phyloP scores from a whole-genome alignment of 2,329 filamentous ascomycete species.

The Pseudogymnoascus sp. region DNA sequence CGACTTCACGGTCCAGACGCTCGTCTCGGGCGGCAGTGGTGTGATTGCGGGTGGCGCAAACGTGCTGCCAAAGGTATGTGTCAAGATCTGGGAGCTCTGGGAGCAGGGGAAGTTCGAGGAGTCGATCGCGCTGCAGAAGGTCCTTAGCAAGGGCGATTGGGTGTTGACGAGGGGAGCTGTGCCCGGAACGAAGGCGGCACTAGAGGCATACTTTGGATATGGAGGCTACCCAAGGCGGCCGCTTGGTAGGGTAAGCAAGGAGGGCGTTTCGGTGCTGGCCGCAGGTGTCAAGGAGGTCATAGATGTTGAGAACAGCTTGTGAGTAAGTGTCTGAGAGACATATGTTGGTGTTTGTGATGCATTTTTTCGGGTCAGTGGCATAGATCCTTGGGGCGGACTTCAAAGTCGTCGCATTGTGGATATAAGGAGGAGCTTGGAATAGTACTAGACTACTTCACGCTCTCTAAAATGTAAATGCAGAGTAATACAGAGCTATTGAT shows the following conservation, averaged over 20 bases:
- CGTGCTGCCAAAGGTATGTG: conserved; percentile 74
- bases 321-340: conserved; percentile 9
- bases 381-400: neutral
- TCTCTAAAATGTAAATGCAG: neutral
- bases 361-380: neutral
- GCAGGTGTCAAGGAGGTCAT: conserved; percentile 55
- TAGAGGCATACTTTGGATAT: conserved; percentile 75
- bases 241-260: conserved; percentile 56
- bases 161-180: conserved; percentile 74
- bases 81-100: conserved; percentile 70
- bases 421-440: neutral
- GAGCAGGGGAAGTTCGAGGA: conserved; percentile 64
- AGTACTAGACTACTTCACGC: neutral
- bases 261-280: conserved; percentile 42
- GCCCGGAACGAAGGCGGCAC: conserved; percentile 75
- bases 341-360: neutral
- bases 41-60: conserved; percentile 84
- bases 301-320: conserved; percentile 48
- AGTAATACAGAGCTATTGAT: neutral
- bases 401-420: neutral
- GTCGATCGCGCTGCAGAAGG: conserved; percentile 65
- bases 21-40: conserved; percentile 68
- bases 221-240: conserved; percentile 68
- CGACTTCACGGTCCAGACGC: conserved; percentile 78
- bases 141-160: conserved; percentile 76